Base-by-base conservation (phyloP, 2,329 filamentous ascomycete genomes). In the Penicillium sp. region DNA sequence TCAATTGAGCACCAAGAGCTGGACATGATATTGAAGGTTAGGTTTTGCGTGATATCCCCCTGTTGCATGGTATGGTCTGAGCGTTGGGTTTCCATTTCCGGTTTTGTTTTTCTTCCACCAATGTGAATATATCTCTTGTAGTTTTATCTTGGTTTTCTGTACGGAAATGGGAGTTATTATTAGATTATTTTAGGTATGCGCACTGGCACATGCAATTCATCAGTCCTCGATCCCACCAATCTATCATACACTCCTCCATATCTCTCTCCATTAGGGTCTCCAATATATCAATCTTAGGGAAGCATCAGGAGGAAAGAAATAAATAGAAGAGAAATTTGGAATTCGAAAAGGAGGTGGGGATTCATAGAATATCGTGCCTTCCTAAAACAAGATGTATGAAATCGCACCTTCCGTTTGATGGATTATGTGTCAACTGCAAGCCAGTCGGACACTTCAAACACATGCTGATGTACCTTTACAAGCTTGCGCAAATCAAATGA, bases 21-120 rank as follows among this genome's bases (percentile, higher is more conserved):
- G 51, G 29, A 48, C 47, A 54, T 63, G 52, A 58, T 60, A 55
- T 60, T 60, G 58, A 61, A 54, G 58, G 59, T 60, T 60, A 54
- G 52, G 59, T 63, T 65, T 65, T 62, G 62, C 65, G 62, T 64
- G 65, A 67, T 67, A 66, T 66, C 65, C 65, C 64, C 58, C 52
- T 65, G 52, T 65, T 66, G 64, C 64, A 66, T 67, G 57, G 54
- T 60, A 56, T 55, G 58, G 58, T 63, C 52, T 62, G 52, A 61
- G 60, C 61, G 57, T 63, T 64, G 57, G 56, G 61, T 61, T 49
- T 49, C 50, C 44, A 31, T 46, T 51, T 58, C 51, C 50, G 33
- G 53, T 43, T 56, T 52, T 46, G 39, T 55, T 60, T 61, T 37
- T 55, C 31, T 63, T 65, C 47, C 16, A 44, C 44, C 44, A 10